Conservation (phyloP, 2,329 filamentous ascomycete species). For the Fusarium hainanense region DNA sequence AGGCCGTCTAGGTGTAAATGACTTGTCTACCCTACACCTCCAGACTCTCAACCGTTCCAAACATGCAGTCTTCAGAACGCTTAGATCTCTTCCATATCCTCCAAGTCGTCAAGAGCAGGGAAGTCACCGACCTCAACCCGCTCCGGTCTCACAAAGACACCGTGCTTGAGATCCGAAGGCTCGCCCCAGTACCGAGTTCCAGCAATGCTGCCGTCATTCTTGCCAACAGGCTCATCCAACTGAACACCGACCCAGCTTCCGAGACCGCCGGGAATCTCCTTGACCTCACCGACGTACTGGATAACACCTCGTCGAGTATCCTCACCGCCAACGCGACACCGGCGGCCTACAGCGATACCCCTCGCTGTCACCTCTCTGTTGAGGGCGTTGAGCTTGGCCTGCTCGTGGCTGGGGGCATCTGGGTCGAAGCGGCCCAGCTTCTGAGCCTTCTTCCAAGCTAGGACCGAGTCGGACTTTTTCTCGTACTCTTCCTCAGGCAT, state of each 20-base stretch:
- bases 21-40: neutral
- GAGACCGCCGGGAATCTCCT: conserved; percentile 74
- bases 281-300: conserved; percentile 77
- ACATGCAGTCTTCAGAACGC: neutral
- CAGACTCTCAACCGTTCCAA: neutral
- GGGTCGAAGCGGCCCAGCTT: conserved; percentile 98
- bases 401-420: conserved; percentile 76
- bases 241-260: conserved; percentile 79
- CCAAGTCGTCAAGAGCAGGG: conserved; percentile 75
- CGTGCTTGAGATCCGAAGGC: conserved; percentile 73
- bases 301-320: conserved; percentile 77
- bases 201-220: conserved; percentile 82
- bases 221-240: conserved; percentile 83
- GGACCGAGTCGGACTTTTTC: conserved; percentile 84
- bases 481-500: conserved; percentile 91
- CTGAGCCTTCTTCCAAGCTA: conserved; percentile 95
- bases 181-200: conserved; percentile 76
- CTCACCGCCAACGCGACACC: conserved; percentile 74
- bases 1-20: neutral
- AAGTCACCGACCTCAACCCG: conserved; percentile 81
- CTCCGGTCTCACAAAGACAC: conserved; percentile 83
- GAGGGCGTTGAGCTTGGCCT: conserved; percentile 76
- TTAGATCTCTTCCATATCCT: conserved; percentile 81
- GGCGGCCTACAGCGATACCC: conserved; percentile 71
- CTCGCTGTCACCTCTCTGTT: conserved; percentile 76